Conservation (phyloP, 805 yeast genomes). For the Candida ortonii region DNA sequence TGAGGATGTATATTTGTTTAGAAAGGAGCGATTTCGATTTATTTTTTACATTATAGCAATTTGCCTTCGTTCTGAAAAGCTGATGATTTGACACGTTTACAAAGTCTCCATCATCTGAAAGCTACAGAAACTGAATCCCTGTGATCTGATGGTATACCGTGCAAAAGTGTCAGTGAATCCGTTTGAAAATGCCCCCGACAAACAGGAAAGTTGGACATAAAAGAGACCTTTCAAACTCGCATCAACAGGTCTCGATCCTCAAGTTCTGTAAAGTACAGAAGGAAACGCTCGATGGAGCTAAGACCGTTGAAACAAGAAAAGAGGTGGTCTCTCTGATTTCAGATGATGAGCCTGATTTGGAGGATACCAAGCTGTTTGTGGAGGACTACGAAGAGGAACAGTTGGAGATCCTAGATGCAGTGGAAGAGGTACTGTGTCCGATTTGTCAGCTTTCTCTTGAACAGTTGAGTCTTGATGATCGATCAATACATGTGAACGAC, state of each 20-base stretch:
- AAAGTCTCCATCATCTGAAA: no score
- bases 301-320: constrained; percentile 2
- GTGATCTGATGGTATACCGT: no score
- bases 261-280: constrained; percentile 15
- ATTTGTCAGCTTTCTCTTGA: constrained; percentile 45
- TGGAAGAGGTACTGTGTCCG: constrained; percentile 43
- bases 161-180: no score
- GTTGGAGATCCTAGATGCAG: constrained; percentile 14
- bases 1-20: no score
- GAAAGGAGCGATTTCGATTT: no score
- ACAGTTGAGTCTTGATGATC: constrained; percentile 36
- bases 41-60: no score
- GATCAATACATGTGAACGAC: constrained; percentile 54
- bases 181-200: not conserved
- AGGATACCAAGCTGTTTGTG: not conserved
- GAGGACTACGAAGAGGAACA: constrained; percentile 4
- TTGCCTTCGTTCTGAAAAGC: no score
- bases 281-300: no score
- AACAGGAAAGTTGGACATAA: constrained; percentile 4
- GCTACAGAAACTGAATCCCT: no score
- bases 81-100: no score
- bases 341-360: constrained; percentile 5
- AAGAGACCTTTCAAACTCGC: no score
- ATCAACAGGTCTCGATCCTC: constrained; percentile 20
- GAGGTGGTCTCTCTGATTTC: constrained; percentile 15